These are phyloP conservation scores for Skeletonema tropicum DNA, from an alignment of 108 stramenopile species.

Conservation along the genomic window DNA sequence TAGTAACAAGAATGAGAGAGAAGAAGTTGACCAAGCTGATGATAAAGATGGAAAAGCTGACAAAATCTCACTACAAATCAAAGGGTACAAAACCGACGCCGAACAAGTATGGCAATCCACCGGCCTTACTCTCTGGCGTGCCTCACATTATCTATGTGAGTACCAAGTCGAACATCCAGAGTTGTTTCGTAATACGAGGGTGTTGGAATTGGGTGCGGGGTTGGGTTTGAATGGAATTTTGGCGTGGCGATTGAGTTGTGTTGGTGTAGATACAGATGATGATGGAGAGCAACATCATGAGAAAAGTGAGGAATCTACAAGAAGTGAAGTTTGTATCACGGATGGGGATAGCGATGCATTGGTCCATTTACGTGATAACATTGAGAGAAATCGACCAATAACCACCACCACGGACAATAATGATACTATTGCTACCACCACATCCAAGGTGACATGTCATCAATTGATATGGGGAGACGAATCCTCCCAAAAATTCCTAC, in stretches of 20 bases:
- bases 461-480: conserved; percentile 58
- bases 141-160: conserved; percentile 66
- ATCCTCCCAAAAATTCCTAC: conserved; percentile 30
- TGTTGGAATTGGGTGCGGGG: conserved; percentile 71
- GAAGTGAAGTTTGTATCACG: conserved; percentile 22
- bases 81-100: conserved; percentile 56
- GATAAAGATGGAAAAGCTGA: conserved; percentile 8
- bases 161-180: conserved; percentile 54
- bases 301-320: neutral
- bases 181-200: conserved; percentile 26
- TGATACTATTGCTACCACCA: neutral
- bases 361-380: conserved; percentile 40
- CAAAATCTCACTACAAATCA: conserved; percentile 50
- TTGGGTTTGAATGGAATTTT: conserved; percentile 71
- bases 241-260: conserved; percentile 42
- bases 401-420: neutral
- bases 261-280: no score
- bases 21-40: conserved; percentile 22
- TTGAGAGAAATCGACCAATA: conserved; percentile 14
- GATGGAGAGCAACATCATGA: neutral
- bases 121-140: conserved; percentile 79
- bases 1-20: conserved; percentile 14
- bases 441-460: conserved; percentile 25
- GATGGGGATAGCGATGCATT: conserved; percentile 50
- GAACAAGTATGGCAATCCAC: conserved; percentile 79